Evolutionary conservation across 1,284 basidiomycete species (phyloP).

Genomic region (Lentinula novae-zelandiae): DNA sequence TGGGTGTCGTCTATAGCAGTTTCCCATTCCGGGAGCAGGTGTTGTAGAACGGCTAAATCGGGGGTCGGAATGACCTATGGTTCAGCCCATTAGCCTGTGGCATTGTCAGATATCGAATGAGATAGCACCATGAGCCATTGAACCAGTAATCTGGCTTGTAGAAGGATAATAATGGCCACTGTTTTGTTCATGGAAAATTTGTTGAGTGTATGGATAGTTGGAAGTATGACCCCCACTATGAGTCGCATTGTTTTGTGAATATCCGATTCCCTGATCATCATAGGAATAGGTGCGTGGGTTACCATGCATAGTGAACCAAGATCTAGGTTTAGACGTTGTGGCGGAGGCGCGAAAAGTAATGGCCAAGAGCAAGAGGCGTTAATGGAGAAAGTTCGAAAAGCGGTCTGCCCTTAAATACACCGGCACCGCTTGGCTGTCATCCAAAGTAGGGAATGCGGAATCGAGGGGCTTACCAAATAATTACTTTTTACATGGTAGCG

Average conservation of each 20-base stretch:
- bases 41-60: slow-evolving; percentile 33
- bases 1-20: slow-evolving; percentile 27
- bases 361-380: slow-evolving; percentile 22
- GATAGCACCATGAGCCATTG: slow-evolving; percentile 9
- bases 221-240: slow-evolving; percentile 7
- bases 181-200: slow-evolving; percentile 11
- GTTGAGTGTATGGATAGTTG: slow-evolving; percentile 5
- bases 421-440: slow-evolving; percentile 39
- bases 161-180: slow-evolving; percentile 29
- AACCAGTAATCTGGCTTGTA: slow-evolving; percentile 10
- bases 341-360: slow-evolving; percentile 24
- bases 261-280: slow-evolving; percentile 29
- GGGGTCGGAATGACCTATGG: slow-evolving; percentile 24
- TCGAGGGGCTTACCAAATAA: slow-evolving; percentile 20
- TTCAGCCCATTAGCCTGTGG: slow-evolving; percentile 11
- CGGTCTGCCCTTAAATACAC: slow-evolving; percentile 38
- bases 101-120: neutral
- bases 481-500: slow-evolving; percentile 17
- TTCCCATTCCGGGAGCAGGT: slow-evolving; percentile 26
- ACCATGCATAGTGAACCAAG: slow-evolving; percentile 27
- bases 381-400: slow-evolving; percentile 22
- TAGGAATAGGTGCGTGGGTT: slow-evolving; percentile 35
- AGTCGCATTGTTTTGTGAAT: slow-evolving; percentile 24
- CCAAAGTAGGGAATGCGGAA: slow-evolving; percentile 26
- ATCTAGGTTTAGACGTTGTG: slow-evolving; percentile 23